Evolutionary conservation across 768 basidiomycete species (phyloP), one percentile per base, ranked within the genome.

Genomic region (Hygrophorus russula): DNA sequence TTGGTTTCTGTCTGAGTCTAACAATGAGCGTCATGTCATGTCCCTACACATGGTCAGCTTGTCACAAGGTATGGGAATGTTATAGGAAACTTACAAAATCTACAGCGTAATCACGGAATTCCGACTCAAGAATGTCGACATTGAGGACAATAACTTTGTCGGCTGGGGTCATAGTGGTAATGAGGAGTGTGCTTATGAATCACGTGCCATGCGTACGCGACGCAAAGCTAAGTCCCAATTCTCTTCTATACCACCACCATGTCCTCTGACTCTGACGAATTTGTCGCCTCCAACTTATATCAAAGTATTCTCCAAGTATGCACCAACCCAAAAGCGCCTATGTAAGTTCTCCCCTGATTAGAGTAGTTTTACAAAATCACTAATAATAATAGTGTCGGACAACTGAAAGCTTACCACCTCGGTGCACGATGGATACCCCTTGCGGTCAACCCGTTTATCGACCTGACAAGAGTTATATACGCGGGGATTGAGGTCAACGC

Each of bases 401-500:
- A n/a, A n/a, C 24, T 42, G 41, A 15, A 42, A 13, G 30, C 41
- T 27, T 42, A 42, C 31, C 15, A 14, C 29, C 14, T 29, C 18
- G 41, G 30, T 15, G 41, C 41, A 17, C 18, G 41, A 32, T 31
- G 30, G 28, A 19, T 42, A 15, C 41, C 41, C 31, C 41, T 42
- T 15, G 14, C 27, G 30, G 7, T 42, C 41, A 31, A 42, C 19
- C 41, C 41, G 10, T 42, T 42, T 32, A 20, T 31, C 34, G 41
- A 28, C 18, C 28, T 42, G 10, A 32, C 28, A 10, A 27, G 24
- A 13, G 30, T 42, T 27, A 42, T 42, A 13, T 42, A 42, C 27
- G 29, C 30, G n/a, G 41, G 41, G 17, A 11, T 33, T 10, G 29
- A 42, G 29, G 19, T 17, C 9, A 32, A 15, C 12, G 15, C 24